Percentiles rank a stretch among this genome's conserved stretches.
phyloP scores from a whole-genome alignment of 2,329 filamentous ascomycete species.

The Ophiostoma himal-ulmi region DNA sequence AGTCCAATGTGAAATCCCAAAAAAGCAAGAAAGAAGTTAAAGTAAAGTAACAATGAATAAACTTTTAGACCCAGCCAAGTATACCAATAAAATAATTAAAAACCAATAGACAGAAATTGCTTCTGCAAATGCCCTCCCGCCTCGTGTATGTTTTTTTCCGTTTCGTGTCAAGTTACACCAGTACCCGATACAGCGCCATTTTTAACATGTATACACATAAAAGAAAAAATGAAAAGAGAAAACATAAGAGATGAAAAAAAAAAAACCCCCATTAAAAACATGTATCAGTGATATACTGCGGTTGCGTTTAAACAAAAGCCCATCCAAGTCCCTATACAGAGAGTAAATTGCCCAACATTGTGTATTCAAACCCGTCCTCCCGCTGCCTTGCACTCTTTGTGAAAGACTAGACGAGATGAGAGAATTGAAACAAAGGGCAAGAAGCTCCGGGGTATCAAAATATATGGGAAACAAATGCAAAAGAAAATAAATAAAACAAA shows the following conservation, averaged over 20 bases:
- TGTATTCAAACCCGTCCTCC: neutral
- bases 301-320: neutral
- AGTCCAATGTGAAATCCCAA: neutral
- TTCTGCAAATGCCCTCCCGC: constrained; percentile 12
- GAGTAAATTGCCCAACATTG: neutral
- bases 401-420: neutral
- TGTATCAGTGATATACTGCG: neutral
- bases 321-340: constrained; percentile 11
- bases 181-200: neutral
- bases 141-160: neutral
- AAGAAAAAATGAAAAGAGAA: neutral
- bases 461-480: neutral
- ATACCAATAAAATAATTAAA: constrained; percentile 2
- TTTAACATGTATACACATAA: neutral
- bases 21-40: neutral
- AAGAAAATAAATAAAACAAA: neutral
- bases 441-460: constrained; percentile 15
- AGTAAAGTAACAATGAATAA: neutral
- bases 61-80: neutral
- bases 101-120: neutral
- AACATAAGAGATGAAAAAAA: neutral
- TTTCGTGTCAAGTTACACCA: neutral
- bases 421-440: neutral
- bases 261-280: neutral
- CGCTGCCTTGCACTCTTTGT: neutral